These are phyloP conservation scores for Suillus decipiens DNA, from an alignment of 768 basidiomycete genomes.

Conservation along the genomic window DNA sequence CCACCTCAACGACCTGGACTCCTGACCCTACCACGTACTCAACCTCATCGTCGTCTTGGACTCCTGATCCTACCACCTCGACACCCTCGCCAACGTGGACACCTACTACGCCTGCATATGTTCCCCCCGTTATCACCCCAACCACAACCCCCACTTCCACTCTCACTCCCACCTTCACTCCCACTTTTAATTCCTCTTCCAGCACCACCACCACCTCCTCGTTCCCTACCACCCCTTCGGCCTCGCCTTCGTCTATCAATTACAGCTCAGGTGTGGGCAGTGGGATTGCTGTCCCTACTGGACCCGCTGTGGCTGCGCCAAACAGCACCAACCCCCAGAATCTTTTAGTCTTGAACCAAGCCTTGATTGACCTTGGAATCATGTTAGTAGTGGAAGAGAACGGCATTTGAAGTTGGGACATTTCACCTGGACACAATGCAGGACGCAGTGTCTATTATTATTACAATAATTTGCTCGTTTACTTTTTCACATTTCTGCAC, in stretches of 20 bases:
- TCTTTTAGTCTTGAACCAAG: conserved; percentile 35
- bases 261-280: conserved; percentile 23
- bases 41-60: conserved; percentile 11
- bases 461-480: not conserved
- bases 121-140: conserved; percentile 6
- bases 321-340: conserved; percentile 34
- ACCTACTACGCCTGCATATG: conserved; percentile 15
- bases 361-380: conserved; percentile 37
- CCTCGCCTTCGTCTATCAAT: conserved; percentile 24
- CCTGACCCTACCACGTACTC: conserved; percentile 17
- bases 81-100: conserved; percentile 27
- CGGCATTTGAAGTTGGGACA: conserved; percentile 7
- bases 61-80: conserved; percentile 17
- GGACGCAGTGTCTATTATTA: not conserved
- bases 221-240: conserved; percentile 22
- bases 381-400: conserved; percentile 14
- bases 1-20: conserved; percentile 22
- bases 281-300: conserved; percentile 28
- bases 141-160: conserved; percentile 5
- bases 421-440: not conserved
- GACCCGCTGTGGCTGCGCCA: conserved; percentile 32
- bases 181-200: conserved; percentile 29
- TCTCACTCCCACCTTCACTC: conserved; percentile 11
- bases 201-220: conserved; percentile 17
- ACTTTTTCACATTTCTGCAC: not conserved